phyloP scores from a whole-genome alignment of 495 filamentous ascomycete species.

The Podospora conica region DNA sequence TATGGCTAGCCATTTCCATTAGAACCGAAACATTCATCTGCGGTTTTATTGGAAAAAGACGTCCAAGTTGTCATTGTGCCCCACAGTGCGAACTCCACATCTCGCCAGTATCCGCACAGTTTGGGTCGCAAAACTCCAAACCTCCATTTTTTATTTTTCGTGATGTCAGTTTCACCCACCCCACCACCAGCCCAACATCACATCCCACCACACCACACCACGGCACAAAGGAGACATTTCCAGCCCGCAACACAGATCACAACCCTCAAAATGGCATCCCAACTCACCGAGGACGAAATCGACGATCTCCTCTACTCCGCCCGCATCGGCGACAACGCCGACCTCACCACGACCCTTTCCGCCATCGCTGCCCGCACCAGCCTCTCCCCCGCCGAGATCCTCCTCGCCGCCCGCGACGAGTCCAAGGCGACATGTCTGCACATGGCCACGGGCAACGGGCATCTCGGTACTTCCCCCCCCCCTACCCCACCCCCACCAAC shows the following conservation, averaged over 20 bases:
- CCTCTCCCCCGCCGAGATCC: conserved; percentile 47
- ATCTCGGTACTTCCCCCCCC: conserved; percentile 49
- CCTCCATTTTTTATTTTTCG: conserved; percentile 1
- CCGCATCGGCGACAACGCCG: conserved; percentile 64
- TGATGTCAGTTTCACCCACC: neutral
- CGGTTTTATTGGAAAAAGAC: too few species aligned
- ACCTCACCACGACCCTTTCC: conserved; percentile 56
- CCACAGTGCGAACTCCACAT: neutral
- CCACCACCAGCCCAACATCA: neutral
- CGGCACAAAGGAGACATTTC: neutral
- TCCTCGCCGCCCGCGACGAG: conserved; percentile 61
- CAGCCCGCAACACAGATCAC: neutral
- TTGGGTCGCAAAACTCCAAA: conserved; percentile 6
- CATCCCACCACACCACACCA: neutral
- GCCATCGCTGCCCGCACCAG: conserved; percentile 51
- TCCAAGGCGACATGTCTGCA: conserved; percentile 72
- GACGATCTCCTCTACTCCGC: conserved; percentile 85
- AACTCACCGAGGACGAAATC: conserved; percentile 66
- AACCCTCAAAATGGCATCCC: conserved; percentile 37
- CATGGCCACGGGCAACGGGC: conserved; percentile 86
- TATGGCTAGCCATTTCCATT: neutral
- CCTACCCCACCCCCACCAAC: neutral
- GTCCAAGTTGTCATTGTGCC: neutral
- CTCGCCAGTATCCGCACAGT: neutral
- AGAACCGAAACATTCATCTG: too few species aligned